Evolutionary conservation across 2,329 filamentous ascomycete genomes (phyloP).

Genomic region (Ophiostoma himal-ulmi): DNA sequence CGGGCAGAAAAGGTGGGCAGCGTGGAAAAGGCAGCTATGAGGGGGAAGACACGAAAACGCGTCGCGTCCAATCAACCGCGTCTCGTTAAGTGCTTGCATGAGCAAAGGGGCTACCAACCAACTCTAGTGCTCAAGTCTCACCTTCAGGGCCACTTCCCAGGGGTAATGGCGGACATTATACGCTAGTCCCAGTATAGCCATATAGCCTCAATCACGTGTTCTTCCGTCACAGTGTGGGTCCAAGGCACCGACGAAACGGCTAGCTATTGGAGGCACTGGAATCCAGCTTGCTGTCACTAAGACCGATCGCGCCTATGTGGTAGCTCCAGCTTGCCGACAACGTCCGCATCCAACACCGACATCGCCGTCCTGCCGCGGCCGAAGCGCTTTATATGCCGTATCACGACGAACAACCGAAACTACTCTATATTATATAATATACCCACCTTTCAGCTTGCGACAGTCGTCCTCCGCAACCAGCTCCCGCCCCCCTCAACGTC

Average conservation of each 20-base stretch:
- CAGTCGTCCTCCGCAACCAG: neutral
- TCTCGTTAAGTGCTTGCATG: slow-evolving; percentile 27
- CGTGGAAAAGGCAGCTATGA: slow-evolving; percentile 16
- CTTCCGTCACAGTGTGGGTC: neutral
- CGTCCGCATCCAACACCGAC: slow-evolving; percentile 17
- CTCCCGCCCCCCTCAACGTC: neutral
- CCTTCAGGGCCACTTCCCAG: slow-evolving; percentile 11
- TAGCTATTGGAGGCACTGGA: slow-evolving; percentile 15
- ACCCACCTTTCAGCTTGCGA: neutral
- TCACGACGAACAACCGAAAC: neutral
- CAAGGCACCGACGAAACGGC: slow-evolving; percentile 14
- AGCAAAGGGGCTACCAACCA: slow-evolving; percentile 6
- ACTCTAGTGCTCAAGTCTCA: neutral
- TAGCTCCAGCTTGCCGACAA: slow-evolving; percentile 19
- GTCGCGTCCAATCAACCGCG: slow-evolving; percentile 23
- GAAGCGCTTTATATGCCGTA: neutral
- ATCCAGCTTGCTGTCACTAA: slow-evolving; percentile 14
- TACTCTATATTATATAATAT: neutral
- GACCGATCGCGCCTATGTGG: slow-evolving; percentile 10
- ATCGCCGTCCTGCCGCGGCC: slow-evolving; percentile 12
- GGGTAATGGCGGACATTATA: neutral
- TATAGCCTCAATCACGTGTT: slow-evolving; percentile 10
- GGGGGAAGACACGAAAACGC: slow-evolving; percentile 23
- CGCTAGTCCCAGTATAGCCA: slow-evolving; percentile 12
- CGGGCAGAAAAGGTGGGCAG: neutral